These are phyloP conservation scores for Prunus armeniaca DNA, from an alignment of 306 rosid genomes.

Conservation along the genomic window DNA sequence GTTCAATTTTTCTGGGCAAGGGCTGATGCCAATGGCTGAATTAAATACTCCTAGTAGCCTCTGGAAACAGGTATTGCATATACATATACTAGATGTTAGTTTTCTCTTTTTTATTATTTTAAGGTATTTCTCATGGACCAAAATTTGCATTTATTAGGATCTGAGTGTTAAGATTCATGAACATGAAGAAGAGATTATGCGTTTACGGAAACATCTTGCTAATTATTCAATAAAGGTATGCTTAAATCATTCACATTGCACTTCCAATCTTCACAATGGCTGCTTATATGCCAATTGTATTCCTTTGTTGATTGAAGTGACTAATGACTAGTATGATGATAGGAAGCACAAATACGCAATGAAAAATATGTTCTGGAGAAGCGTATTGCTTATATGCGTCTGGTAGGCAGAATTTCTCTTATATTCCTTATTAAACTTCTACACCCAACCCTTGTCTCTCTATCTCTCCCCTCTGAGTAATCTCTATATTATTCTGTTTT, in stretches of 20 bases:
- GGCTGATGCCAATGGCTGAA: too few species aligned
- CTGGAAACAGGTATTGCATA: conserved; percentile 46
- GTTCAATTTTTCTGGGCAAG: too few species aligned
- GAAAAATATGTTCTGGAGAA: conserved; percentile 87
- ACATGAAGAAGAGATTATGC: too few species aligned
- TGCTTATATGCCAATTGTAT: too few species aligned
- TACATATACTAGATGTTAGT: conserved; percentile 15
- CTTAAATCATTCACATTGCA: conserved; percentile 11
- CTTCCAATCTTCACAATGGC: neutral
- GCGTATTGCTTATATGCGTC: conserved; percentile 96
- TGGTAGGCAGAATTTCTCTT: conserved; percentile 34
- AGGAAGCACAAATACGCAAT: conserved; percentile 76
- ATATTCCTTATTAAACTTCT: conserved; percentile 12
- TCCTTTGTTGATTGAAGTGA: conserved; percentile 1
- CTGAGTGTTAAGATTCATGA: too few species aligned
- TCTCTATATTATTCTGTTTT: too few species aligned
- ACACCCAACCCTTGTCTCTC: conserved; percentile 10
- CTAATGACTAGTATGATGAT: conserved; percentile 22
- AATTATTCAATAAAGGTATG: conserved; percentile 32
- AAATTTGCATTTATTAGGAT: conserved; percentile 24
- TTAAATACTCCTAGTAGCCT: too few species aligned
- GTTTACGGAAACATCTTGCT: too few species aligned
- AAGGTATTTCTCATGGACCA: conserved; percentile 22
- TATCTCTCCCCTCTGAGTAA: neutral
- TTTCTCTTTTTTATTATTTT: neutral